phyloP scores from a whole-genome alignment of 208 protist genomes.

The Kentomonas sorsogonicus region DNA sequence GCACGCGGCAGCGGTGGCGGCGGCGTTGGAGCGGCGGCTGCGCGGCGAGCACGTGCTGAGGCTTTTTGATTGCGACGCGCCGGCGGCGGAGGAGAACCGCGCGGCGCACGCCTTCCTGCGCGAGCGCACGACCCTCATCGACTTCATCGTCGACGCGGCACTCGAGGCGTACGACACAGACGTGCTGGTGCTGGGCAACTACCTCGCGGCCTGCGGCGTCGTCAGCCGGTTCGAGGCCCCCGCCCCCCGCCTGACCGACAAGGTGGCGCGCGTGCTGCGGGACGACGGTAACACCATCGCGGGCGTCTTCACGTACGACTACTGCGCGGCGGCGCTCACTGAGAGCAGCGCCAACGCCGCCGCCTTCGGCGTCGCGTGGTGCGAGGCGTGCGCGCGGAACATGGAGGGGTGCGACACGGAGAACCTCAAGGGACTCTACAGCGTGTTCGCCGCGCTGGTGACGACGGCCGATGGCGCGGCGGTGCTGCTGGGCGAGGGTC shows the following conservation, averaged over 20 bases:
- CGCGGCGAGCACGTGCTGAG: conserved; percentile 49
- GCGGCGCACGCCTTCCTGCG: conserved; percentile 33
- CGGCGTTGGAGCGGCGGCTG: conserved; percentile 30
- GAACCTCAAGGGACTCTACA: conserved; percentile 12
- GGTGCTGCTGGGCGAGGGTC: conserved; percentile 44
- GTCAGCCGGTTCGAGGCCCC: conserved; percentile 32
- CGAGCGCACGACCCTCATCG: conserved; percentile 33
- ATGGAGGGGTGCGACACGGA: conserved; percentile 14
- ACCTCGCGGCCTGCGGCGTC: conserved; percentile 56
- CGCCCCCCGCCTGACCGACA: conserved; percentile 20
- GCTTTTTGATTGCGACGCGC: conserved; percentile 61
- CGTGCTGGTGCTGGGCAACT: conserved; percentile 72
- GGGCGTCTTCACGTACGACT: conserved; percentile 54
- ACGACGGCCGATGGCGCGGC: conserved; percentile 16
- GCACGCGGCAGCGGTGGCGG: conserved; percentile 19
- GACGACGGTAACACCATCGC: conserved; percentile 23
- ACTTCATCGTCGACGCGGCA: conserved; percentile 38
- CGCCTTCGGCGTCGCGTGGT: conserved; percentile 37
- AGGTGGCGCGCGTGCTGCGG: conserved; percentile 26
- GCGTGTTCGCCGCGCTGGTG: too few species aligned
- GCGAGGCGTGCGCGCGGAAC: conserved; percentile 15
- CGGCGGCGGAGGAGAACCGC: conserved; percentile 36
- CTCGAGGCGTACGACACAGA: conserved; percentile 40
- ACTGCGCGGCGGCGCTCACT: conserved; percentile 46
- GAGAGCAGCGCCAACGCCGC: conserved; percentile 43